Base-by-base conservation (phyloP, 768 basidiomycete genomes). In the Suillus clintonianus region DNA sequence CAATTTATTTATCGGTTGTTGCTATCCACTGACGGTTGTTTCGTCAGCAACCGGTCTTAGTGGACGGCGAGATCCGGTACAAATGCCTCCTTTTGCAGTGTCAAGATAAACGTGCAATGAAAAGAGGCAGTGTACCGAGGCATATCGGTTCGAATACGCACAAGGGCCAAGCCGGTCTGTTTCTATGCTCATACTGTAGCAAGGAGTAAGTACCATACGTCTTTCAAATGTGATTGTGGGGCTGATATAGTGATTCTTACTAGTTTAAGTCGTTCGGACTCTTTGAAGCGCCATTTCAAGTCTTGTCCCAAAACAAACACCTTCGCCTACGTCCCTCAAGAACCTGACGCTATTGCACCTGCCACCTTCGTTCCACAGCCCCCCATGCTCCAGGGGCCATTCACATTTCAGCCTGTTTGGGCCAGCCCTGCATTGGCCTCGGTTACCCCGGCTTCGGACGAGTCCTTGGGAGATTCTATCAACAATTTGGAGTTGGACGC, bases 51-150 rank as follows among this genome's bases (percentile, higher is more conserved):
- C 2, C 9, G 9, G 10, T 51, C 2, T 2, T 9, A 30, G 9
- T 37, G 10, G 14, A 11, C 0, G 50, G 50, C 8, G 10, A 19
- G 15, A 2, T 30, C 9, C 10, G 17, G 5, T 53, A 32, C 30
- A 32, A 6, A 13, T 53, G 51, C 19, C 10, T 5, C 30, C 30
- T 32, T 17, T 2, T 10, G 0, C 30, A n/a, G 19, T 53, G 51
- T 11, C 5, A 19, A 53, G n/a, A 53, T 1, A 15, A 1, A 17
- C 4, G 24, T 9, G 10, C 17, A 19, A 19, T 53, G 5, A 32
- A 2, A 13, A 8, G 3, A 11, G 6, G 2, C 11, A 17, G 6
- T 5, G 10, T 32, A 13, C 5, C 11, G 6, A 32, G 2, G 0
- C 32, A 34, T 13, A 19, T n/a, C 5, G 6, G 3, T 3, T 32